Evolutionary conservation across 176 grass and related monocot genomes (phyloP).

Genomic region (Musa itinerans): DNA sequence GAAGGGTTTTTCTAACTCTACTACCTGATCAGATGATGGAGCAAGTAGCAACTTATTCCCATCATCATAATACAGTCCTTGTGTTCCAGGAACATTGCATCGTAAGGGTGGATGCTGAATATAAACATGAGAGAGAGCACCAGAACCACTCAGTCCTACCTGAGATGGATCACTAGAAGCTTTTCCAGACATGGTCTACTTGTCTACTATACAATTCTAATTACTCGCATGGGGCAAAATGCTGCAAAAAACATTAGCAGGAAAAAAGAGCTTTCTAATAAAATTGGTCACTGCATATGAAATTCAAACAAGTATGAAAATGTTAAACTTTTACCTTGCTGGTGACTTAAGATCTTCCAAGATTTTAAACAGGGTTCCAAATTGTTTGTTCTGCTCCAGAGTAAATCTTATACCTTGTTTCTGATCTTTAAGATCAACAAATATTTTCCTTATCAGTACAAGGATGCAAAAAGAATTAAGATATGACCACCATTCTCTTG

Average conservation of each 20-base stretch:
- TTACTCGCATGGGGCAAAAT: conserved; percentile 20
- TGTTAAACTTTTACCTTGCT: background rate
- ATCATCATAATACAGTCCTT: conserved; percentile 85
- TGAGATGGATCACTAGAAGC: conserved; percentile 31
- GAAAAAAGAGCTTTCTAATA: background rate
- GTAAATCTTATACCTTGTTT: conserved; percentile 52
- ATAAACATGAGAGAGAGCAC: conserved; percentile 75
- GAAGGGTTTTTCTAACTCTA: conserved; percentile 13
- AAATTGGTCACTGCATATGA: background rate
- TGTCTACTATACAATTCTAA: conserved; percentile 5
- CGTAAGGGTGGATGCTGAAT: conserved; percentile 78
- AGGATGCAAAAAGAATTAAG: background rate
- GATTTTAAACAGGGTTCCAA: conserved; percentile 18
- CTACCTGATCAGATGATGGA: conserved; percentile 76
- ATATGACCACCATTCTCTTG: conserved; percentile 1
- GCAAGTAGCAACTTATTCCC: conserved; percentile 80
- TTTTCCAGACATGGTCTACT: conserved; percentile 25
- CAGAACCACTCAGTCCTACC: conserved; percentile 49
- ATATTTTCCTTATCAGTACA: background rate
- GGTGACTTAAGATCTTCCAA: conserved; percentile 12
- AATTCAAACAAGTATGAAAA: background rate
- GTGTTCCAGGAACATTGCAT: conserved; percentile 75
- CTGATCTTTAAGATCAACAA: conserved; percentile 44
- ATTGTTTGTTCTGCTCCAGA: background rate
- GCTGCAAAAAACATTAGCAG: background rate